phyloP scores from a whole-genome alignment of 306 rosid species.

The Vachellia pachyceras region DNA sequence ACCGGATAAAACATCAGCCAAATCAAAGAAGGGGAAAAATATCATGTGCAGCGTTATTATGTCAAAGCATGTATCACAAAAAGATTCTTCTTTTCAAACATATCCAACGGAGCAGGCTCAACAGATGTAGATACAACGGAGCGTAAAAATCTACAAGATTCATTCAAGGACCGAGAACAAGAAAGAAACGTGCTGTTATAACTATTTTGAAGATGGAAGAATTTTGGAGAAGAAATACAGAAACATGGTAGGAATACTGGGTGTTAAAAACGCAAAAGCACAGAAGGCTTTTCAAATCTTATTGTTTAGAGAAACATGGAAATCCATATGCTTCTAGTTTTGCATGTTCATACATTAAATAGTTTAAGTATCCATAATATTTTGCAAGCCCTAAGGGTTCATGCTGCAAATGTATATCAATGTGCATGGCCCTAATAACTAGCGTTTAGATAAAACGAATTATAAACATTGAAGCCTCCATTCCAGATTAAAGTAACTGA shows the following conservation, averaged over 20 bases:
- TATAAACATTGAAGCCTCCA: background rate
- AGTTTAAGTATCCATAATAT: background rate
- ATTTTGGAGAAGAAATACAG: background rate
- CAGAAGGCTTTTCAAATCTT: background rate
- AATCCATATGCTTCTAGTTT: background rate
- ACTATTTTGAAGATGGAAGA: background rate
- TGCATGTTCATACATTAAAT: background rate
- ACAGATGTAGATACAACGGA: background rate
- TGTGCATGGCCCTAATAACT: background rate
- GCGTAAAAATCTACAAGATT: background rate
- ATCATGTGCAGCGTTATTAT: background rate
- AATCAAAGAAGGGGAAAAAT: constrained; percentile 10
- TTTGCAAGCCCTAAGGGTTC: background rate
- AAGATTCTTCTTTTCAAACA: background rate
- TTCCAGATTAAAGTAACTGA: background rate
- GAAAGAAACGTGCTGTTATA: background rate
- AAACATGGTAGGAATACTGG: background rate
- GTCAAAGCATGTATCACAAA: background rate
- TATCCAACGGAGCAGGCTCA: background rate
- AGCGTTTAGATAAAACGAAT: background rate
- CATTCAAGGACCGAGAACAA: background rate
- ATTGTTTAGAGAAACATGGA: background rate
- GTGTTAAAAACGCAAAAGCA: background rate
- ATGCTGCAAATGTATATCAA: background rate
- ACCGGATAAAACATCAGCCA: constrained; percentile 5